Evolutionary conservation across 2,329 filamentous ascomycete genomes (phyloP), one percentile per base, ranked within the genome.

Genomic region (Aspergillus uvarum): DNA sequence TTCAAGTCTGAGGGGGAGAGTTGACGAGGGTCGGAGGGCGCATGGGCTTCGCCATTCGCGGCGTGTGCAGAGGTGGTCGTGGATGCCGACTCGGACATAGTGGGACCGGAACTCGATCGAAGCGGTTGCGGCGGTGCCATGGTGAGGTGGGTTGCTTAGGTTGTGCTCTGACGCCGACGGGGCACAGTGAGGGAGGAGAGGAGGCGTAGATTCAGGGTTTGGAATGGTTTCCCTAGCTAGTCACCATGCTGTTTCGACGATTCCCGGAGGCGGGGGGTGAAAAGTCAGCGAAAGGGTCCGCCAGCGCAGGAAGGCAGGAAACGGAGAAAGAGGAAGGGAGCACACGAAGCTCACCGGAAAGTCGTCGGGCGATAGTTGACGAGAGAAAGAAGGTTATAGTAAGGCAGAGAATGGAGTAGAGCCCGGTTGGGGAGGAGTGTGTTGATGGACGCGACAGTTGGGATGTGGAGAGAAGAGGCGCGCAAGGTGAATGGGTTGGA

Each of bases 51-150:
- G 61, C 74, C 72, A 59, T 73, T 74, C 19, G 69, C 72, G 54
- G 68, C 55, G 60, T 63, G 66, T 59, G 67, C 66, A 61, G 69
- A 65, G 58, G 61, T 54, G 29, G 67, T 62, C 21, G 66, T 63
- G 60, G 71, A 64, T 63, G 62, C 59, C 59, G 66, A 65, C 58
- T 68, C 67, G 63, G 70, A 67, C 72, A 73, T 73, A 60, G 60
- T 68, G 66, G 63, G 65, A 59, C 47, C 60, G 54, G 63, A 58
- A 58, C 54, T 56, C 64, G 65, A 66, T 64, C 65, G 62, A 58
- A 69, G 66, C 47, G 69, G 65, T 47, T 65, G 58, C 26, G 63
- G 65, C 51, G 63, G 55, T 47, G 65, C 54, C 62, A 67, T 63
- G 58, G 54, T 49, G 47, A 42, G 53, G 49, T 52, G 24, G 42